Evolutionary conservation across 768 basidiomycete species (phyloP), one percentile per base, ranked within the genome.

Genomic region (Leucosporidium scottii): DNA sequence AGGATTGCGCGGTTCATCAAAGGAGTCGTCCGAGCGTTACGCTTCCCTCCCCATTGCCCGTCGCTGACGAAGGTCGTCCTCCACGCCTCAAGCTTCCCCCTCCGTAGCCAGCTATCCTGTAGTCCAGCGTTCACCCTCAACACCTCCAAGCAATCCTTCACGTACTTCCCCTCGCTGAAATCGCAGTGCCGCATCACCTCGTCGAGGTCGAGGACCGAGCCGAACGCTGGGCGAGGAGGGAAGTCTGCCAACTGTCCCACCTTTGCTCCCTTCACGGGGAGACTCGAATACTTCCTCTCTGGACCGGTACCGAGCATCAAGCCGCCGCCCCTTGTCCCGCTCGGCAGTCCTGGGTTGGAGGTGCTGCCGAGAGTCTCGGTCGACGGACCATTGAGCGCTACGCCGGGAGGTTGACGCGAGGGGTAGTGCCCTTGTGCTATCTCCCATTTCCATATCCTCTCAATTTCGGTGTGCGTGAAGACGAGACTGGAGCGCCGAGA

Each of bases 81-180:
- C 90, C 90, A 94, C 61, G 87, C 83, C 70, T 89, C 86, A 77
- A 87, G 82, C 72, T 85, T 86, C 1, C 87, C 89, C n/a, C 55
- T 20, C 71, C 92, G 82, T 70, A 91, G 82, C 36, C 91, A 78
- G 25, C 86, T 87, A 60, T 88, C 87, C 76, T 99, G 93, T 55
- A 98, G 82, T 21, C 91, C 89, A 10, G 84, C 90, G 4, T 93
- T 94, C 18, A 93, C 81, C n/a, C 94, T 85, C 31, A 99, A 83
- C 55, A 94, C 87, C 78, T 98, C 93, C 50, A 99, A 82, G 75
- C 96, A 99, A 77, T 98, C 96, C 50, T 94, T 86, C n/a, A 98
- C 94, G 79, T 90, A 93, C 90, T 96, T 76, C 73, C 84, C 83
- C 69, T 85, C 82, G 21, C 86, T 85, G 77, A 93, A 96, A 79